Evolutionary conservation across 2,329 filamentous ascomycete species (phyloP).

Genomic region (Calonectria hawksworthii): DNA sequence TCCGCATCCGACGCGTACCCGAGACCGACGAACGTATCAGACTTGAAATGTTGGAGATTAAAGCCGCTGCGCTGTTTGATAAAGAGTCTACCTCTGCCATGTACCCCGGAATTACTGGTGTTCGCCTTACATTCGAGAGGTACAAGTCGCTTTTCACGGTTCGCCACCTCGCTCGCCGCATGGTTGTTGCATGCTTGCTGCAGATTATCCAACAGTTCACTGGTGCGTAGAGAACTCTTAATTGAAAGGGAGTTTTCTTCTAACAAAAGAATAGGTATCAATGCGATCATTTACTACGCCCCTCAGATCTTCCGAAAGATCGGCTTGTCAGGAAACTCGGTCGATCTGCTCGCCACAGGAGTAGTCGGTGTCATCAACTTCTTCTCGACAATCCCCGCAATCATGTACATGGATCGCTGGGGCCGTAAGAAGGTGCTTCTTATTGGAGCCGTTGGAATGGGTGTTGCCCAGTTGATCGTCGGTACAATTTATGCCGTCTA

Average conservation of each 20-base stretch:
- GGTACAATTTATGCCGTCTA: conserved; percentile 29
- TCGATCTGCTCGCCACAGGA: conserved; percentile 37
- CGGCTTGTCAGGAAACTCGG: conserved; percentile 54
- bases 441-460: conserved; percentile 29
- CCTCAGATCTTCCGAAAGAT: conserved; percentile 69
- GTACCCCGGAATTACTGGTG: conserved; percentile 16
- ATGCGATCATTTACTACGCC: conserved; percentile 66
- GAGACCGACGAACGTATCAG: conserved; percentile 24
- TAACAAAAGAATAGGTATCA: conserved; percentile 36
- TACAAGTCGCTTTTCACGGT: conserved; percentile 27
- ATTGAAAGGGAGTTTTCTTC: background rate
- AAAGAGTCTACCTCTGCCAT: conserved; percentile 24
- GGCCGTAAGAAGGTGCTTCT: conserved; percentile 29
- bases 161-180: conserved; percentile 14
- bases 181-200: conserved; percentile 19
- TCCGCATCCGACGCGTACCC: conserved; percentile 28
- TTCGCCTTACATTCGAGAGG: conserved; percentile 12
- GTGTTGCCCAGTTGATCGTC: conserved; percentile 27
- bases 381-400: conserved; percentile 32
- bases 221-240: background rate
- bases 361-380: conserved; percentile 37
- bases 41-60: conserved; percentile 30
- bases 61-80: conserved; percentile 27
- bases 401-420: conserved; percentile 32
- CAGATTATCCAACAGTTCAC: conserved; percentile 26